Base-by-base conservation (phyloP, 345 rosid species). In the Sisymbrium irio region DNA sequence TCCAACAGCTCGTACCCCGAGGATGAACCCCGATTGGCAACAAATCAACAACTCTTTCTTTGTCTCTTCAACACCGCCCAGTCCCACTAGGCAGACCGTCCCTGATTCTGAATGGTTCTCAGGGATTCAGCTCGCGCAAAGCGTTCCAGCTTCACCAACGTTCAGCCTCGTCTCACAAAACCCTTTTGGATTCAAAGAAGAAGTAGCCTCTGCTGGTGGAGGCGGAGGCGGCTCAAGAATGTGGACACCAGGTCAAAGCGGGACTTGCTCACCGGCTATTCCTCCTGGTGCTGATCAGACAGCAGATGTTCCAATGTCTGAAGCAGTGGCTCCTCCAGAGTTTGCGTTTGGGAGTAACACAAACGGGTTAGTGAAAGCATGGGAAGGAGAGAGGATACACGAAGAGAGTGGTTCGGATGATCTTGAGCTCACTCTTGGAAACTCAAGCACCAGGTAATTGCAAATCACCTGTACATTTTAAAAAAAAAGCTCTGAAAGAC, bases 371-470 rank as follows among this genome's bases (percentile, higher is more conserved):
- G 97, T 96, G 67, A 96, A 96, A 78, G 89, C 99, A 9, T 96
- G 99, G 98, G 97, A 92, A 88, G 99, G 99, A 54, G 99, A 96
- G 83, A 86, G 92, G 74, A 90, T 95, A 56, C 98, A 92, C 3
- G 99, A 95, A 50, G 99, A 86, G 77, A 85, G 89, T 77, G 89
- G 90, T 65, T 85, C 96, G 3, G 98, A 96, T 83, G 99, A 96
- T 83, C 86, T 96, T 5, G 98, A 90, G 77, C 99, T 96, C 63
- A 96, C 99, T 39, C 99, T 96, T 66, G 99, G 99, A 65, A 86
- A 82, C 82, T 84, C 98, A 53, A 91, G 79, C 53, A 85, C 89
- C 44, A 87, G 92, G 91, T 87, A 76, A 78, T 27, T 33, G 37
- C 57, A 30, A 56, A 4, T 4, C 36, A 30, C 55, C 1, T 59